These are phyloP conservation scores for Pichia sp. DNA, from an alignment of 1,139 yeast species.

Conservation along the genomic window DNA sequence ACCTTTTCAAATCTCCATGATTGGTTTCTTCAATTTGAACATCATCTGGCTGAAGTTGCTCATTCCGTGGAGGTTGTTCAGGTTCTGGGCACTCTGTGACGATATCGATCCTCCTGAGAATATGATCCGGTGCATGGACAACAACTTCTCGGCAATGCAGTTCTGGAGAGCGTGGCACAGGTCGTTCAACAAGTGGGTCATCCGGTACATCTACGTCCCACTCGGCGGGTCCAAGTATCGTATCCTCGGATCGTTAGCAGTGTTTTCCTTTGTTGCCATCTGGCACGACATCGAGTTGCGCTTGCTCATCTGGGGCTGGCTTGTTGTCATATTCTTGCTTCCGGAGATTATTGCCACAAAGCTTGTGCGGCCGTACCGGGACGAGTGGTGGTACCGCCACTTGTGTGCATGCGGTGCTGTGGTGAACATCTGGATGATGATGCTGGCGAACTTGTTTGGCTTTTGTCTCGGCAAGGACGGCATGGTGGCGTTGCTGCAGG, in stretches of 20 bases:
- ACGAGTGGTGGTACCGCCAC: slow-evolving; percentile 72
- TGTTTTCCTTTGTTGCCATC: slow-evolving; percentile 93
- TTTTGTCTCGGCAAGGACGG: slow-evolving; percentile 93
- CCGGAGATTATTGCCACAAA: slow-evolving; percentile 77
- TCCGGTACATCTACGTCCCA: slow-evolving; percentile 77
- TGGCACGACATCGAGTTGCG: slow-evolving; percentile 97
- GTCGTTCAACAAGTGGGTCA: slow-evolving; percentile 85
- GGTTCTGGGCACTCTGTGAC: slow-evolving; percentile 88
- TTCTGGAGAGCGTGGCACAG: slow-evolving; percentile 99
- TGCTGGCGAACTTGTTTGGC: slow-evolving; percentile 92
- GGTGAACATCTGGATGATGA: slow-evolving; percentile 93
- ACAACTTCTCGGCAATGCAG: slow-evolving; percentile 85
- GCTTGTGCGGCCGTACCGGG: slow-evolving; percentile 39
- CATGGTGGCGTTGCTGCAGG: slow-evolving; percentile 55
- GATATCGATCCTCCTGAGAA: slow-evolving; percentile 96
- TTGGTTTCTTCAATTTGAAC: slow-evolving; percentile 84
- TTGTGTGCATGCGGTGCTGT: slow-evolving; percentile 86
- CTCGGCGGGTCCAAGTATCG: slow-evolving; percentile 76
- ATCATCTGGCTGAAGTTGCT: slow-evolving; percentile 88
- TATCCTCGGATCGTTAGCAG: slow-evolving; percentile 71
- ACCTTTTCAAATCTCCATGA: slow-evolving; percentile 92
- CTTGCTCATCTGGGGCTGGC: slow-evolving; percentile 93
- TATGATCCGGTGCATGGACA: slow-evolving; percentile 94
- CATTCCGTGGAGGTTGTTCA: slow-evolving; percentile 93
- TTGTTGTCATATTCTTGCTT: slow-evolving; percentile 77